These are phyloP conservation scores for Hanseniaspora thailandica DNA, from an alignment of 805 yeast species.

Conservation along the genomic window DNA sequence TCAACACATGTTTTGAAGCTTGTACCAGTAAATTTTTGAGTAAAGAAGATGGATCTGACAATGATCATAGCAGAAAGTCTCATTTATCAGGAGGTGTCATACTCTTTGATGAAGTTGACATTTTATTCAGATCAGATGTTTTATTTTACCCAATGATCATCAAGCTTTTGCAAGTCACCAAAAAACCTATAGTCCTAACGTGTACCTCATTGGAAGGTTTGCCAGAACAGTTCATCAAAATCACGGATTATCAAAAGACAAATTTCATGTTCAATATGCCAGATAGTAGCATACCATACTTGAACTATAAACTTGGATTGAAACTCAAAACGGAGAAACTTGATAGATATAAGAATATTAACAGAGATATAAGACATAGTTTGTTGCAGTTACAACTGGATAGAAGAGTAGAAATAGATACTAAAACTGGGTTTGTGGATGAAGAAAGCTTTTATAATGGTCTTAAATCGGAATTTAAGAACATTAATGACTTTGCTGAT, in stretches of 20 bases:
- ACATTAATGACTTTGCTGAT: not conserved
- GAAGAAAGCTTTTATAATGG: not conserved
- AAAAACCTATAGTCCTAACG: conserved; percentile 61
- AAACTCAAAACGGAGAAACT: conserved; percentile 28
- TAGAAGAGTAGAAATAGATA: conserved; percentile 23
- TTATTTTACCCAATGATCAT: conserved; percentile 68
- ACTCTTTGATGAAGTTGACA: conserved; percentile 75
- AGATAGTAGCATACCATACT: conserved; percentile 29
- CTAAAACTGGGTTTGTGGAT: not conserved
- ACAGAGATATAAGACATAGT: conserved; percentile 38
- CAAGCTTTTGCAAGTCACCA: conserved; percentile 45
- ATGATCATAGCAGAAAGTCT: conserved; percentile 4
- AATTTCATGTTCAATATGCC: conserved; percentile 27
- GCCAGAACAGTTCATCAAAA: conserved; percentile 39
- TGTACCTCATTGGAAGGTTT: conserved; percentile 40
- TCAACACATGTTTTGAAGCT: conserved; percentile 56
- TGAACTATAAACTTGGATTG: conserved; percentile 24
- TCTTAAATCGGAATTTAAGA: not conserved
- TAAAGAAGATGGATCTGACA: conserved; percentile 17
- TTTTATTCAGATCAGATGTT: conserved; percentile 63
- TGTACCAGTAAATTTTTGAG: conserved; percentile 69
- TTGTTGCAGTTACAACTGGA: conserved; percentile 35
- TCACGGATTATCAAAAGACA: conserved; percentile 35
- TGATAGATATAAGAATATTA: conserved; percentile 22
- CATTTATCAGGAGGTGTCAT: conserved; percentile 52